A percentile compares a stretch with the other conserved stretches of the same genome.
phyloP scores from a whole-genome alignment of 108 stramenopile genomes.

The Cafeteria roenbergensis region DNA sequence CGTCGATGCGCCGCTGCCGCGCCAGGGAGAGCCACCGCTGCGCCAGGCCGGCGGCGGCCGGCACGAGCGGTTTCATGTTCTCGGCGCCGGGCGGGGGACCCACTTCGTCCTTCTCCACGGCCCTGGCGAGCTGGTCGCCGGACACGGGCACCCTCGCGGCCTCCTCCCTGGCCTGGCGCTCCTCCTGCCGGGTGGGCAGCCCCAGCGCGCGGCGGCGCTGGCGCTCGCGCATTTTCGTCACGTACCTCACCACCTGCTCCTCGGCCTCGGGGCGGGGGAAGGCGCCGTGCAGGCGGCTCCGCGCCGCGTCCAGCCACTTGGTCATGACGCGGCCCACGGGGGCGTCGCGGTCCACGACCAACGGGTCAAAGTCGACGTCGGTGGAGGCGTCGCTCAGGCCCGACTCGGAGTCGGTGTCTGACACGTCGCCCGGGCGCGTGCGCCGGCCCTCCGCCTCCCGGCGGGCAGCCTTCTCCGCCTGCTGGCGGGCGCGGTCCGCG shows the following conservation, averaged over 20 bases:
- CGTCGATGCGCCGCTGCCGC: background rate
- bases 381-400: conserved; percentile 40
- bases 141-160: background rate
- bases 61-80: background rate
- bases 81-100: too few relatives aligned
- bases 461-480: background rate
- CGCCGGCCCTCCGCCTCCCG: background rate
- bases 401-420: background rate
- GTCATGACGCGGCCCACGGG: conserved; percentile 58
- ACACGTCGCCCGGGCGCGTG: background rate
- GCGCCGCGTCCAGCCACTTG: conserved; percentile 62
- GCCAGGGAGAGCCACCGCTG: background rate
- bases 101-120: background rate
- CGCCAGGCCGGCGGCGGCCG: background rate
- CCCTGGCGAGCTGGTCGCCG: background rate
- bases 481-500: background rate
- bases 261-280: conserved; percentile 38
- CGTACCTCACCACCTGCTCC: conserved; percentile 40
- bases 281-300: conserved; percentile 45
- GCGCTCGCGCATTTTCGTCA: background rate
- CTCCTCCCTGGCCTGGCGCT: background rate
- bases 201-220: too few relatives aligned
- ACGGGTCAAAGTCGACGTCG: conserved; percentile 41
- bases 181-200: too few relatives aligned
- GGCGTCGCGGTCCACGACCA: conserved; percentile 49